Base-by-base conservation (phyloP, 495 filamentous ascomycete species). In the Delitschia confertaspora region DNA sequence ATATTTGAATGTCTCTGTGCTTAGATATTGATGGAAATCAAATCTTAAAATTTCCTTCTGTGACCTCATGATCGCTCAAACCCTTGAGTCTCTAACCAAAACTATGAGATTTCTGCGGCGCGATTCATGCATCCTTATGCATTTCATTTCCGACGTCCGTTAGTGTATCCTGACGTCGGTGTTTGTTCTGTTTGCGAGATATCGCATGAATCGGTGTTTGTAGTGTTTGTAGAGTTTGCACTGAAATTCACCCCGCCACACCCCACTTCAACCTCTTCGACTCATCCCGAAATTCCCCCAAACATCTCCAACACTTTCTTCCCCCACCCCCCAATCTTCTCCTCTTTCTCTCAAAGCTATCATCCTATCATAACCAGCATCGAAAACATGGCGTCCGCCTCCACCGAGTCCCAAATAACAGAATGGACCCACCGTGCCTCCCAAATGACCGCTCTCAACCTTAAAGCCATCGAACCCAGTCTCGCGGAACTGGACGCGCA, bases 401-500 rank as follows among this genome's bases (percentile, higher is more conserved):
- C 26, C 14, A 55, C 48, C 45, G 55, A 50, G 11, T 41, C 45
- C 22, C 55, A 53, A 20, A 42, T 64, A 27, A 62, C 66, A 24
- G 71, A 80, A 49, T 82, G 76, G 78, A 59, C 78, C 22, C 65
- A 64, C 22, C 69, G 75, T 27, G 57, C 74, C 14, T 54, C 65
- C 3, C 47, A 57, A 11, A 60, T 89, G 36, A 66, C 72, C 38
- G 69, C 73, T 4, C 61, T 73, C 19, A 84, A 93, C 57, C 88
- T 86, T 67, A 88, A 88, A 61, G 65, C 75, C 11, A 75, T 93
- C 40, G 85, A 93, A 58, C 73, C 74, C n/a, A 66, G 72, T 33
- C 72, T 93, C 27, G 69, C 76, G 52, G 77, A 80, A 46, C 77
- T 98, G 32, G 85, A 95, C 61, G 80, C 82, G 58, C 82, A 95